Evolutionary conservation across 2,329 filamentous ascomycete species (phyloP).

Genomic region (Cladorrhinum sp.): DNA sequence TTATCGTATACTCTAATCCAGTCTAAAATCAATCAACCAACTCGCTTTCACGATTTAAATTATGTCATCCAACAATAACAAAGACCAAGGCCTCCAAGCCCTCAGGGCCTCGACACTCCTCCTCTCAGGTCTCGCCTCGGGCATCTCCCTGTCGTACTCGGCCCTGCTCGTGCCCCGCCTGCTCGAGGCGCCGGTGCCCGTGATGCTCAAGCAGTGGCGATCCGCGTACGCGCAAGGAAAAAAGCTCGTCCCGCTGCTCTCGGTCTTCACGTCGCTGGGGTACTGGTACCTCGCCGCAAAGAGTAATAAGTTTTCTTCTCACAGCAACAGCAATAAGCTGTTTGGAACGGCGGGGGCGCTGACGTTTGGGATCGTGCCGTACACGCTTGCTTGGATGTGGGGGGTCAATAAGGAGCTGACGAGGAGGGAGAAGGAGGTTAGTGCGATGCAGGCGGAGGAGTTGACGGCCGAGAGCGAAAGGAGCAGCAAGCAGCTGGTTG

Average conservation of each 20-base stretch:
- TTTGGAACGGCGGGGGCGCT: slow-evolving; percentile 47
- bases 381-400: slow-evolving; percentile 46
- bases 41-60: too few species aligned
- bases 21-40: too few species aligned
- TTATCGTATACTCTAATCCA: too few species aligned
- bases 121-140: slow-evolving; percentile 43
- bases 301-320: too few species aligned
- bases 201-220: slow-evolving; percentile 56
- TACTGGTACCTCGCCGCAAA: slow-evolving; percentile 45
- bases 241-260: slow-evolving; percentile 38
- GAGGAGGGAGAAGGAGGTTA: slow-evolving; percentile 37
- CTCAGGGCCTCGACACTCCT: slow-evolving; percentile 50
- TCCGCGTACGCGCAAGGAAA: slow-evolving; percentile 40
- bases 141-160: slow-evolving; percentile 40
- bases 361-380: slow-evolving; percentile 48
- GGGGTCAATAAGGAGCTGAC: slow-evolving; percentile 48
- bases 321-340: slow-evolving; percentile 34
- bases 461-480: slow-evolving; percentile 37
- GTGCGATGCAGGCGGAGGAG: slow-evolving; percentile 26
- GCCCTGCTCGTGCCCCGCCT: slow-evolving; percentile 48
- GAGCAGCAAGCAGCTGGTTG: slow-evolving; percentile 48
- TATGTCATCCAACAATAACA: too few species aligned
- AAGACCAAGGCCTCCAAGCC: slow-evolving; percentile 9
- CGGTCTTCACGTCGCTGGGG: slow-evolving; percentile 39
- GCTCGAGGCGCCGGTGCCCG: slow-evolving; percentile 51